Evolutionary conservation across 495 filamentous ascomycete genomes (phyloP).

Genomic region (Parmelia sp.): DNA sequence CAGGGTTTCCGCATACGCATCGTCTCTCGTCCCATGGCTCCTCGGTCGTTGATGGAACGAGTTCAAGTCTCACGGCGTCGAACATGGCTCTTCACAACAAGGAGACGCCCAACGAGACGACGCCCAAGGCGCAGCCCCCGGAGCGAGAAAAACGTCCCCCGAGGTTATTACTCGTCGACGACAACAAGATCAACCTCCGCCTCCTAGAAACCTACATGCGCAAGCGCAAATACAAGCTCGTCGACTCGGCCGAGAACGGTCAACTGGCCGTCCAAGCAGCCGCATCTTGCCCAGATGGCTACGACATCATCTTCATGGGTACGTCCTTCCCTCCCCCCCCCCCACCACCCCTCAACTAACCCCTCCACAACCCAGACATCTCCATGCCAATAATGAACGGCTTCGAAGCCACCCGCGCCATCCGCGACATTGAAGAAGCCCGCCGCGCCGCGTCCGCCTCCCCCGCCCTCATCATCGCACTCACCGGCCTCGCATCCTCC

Average conservation of each 20-base stretch:
- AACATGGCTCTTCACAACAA: conserved; percentile 10
- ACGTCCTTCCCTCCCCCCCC: conserved; percentile 12
- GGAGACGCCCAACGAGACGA: not conserved
- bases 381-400: conserved; percentile 71
- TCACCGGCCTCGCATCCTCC: conserved; percentile 61
- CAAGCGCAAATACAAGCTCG: conserved; percentile 37
- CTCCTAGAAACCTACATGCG: conserved; percentile 57
- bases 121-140: not conserved
- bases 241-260: conserved; percentile 48
- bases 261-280: conserved; percentile 47
- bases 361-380: conserved; percentile 43
- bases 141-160: conserved; percentile 23
- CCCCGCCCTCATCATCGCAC: conserved; percentile 57
- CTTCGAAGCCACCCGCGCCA: conserved; percentile 54
- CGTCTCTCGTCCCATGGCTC: not conserved
- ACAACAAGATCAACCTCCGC: conserved; percentile 71
- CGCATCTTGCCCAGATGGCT: conserved; percentile 37
- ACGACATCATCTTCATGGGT: conserved; percentile 56
- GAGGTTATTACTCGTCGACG: conserved; percentile 61
- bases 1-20: not conserved
- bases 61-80: conserved; percentile 8
- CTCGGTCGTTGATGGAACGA: conserved; percentile 4
- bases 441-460: not conserved
- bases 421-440: conserved; percentile 52
- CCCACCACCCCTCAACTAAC: conserved; percentile 1